A percentile compares a stretch with the other conserved stretches of the same genome.
Evolutionary conservation across 2,329 filamentous ascomycete genomes (phyloP).

Genomic region (Fusarium pseudocircinatum): DNA sequence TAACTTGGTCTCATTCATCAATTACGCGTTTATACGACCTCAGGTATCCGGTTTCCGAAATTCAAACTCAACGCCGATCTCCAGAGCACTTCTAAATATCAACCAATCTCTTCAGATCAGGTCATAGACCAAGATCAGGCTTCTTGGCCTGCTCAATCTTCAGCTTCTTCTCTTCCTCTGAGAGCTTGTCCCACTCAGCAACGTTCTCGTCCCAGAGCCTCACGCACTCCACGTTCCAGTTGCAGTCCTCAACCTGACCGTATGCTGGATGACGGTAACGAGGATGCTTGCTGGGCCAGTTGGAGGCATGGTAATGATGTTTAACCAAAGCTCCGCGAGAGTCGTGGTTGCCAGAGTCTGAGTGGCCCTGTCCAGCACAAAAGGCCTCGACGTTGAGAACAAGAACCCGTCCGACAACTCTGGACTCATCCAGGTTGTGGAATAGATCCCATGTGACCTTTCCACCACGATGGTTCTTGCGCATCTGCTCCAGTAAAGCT

Average conservation of each 20-base stretch:
- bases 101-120: not conserved
- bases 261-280: constrained; percentile 74
- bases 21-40: not conserved
- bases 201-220: constrained; percentile 72
- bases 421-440: constrained; percentile 73
- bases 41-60: constrained; percentile 16
- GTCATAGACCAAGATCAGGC: constrained; percentile 3
- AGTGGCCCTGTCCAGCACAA: constrained; percentile 77
- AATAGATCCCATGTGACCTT: constrained; percentile 70
- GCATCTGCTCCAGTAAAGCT: constrained; percentile 73
- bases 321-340: constrained; percentile 73
- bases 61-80: constrained; percentile 17
- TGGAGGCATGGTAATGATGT: constrained; percentile 79
- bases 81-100: constrained; percentile 3
- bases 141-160: constrained; percentile 50
- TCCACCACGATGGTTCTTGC: constrained; percentile 49
- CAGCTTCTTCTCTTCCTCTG: constrained; percentile 67
- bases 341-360: constrained; percentile 76
- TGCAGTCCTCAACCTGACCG: constrained; percentile 76
- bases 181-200: constrained; percentile 66
- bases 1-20: not conserved
- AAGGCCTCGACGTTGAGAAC: constrained; percentile 78
- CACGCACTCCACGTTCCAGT: constrained; percentile 74
- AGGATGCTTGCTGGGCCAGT: constrained; percentile 74
- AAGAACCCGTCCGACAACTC: constrained; percentile 69